These are phyloP conservation scores for Naganishia kalamii DNA, from an alignment of 768 basidiomycete species.

Conservation along the genomic window DNA sequence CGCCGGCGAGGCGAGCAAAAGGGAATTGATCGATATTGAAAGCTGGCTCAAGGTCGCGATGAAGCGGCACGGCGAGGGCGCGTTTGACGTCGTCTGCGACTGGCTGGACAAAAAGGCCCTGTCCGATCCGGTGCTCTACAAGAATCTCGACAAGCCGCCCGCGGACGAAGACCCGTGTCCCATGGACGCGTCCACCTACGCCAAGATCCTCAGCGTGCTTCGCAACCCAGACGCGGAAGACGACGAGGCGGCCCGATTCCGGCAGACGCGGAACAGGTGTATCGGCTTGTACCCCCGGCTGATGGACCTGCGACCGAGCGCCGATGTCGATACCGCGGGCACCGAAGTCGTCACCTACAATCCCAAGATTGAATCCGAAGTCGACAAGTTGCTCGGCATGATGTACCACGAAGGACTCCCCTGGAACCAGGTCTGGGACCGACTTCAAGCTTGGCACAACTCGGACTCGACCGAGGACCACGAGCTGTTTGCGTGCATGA, in stretches of 20 bases:
- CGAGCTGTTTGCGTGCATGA: conserved; percentile 98
- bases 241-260: conserved; percentile 72
- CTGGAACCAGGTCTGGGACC: conserved; percentile 85
- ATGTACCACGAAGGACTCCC: conserved; percentile 95
- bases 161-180: conserved; percentile 48
- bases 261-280: conserved; percentile 85
- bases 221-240: conserved; percentile 72
- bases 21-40: conserved; percentile 90
- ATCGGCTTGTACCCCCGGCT: conserved; percentile 92
- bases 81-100: conserved; percentile 75
- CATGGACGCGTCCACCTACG: conserved; percentile 53
- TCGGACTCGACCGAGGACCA: conserved; percentile 79
- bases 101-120: conserved; percentile 78
- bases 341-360: conserved; percentile 82
- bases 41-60: conserved; percentile 93
- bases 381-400: conserved; percentile 90
- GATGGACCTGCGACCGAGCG: conserved; percentile 76
- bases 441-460: conserved; percentile 77
- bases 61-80: conserved; percentile 70
- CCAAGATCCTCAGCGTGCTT: conserved; percentile 83
- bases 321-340: conserved; percentile 75
- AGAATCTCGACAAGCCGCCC: conserved; percentile 47
- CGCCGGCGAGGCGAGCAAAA: conserved; percentile 82
- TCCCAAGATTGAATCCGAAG: conserved; percentile 81
- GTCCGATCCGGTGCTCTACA: conserved; percentile 67